Evolutionary conservation across 2,329 filamentous ascomycete genomes (phyloP).

Genomic region (Ascocoryne sarcoides): DNA sequence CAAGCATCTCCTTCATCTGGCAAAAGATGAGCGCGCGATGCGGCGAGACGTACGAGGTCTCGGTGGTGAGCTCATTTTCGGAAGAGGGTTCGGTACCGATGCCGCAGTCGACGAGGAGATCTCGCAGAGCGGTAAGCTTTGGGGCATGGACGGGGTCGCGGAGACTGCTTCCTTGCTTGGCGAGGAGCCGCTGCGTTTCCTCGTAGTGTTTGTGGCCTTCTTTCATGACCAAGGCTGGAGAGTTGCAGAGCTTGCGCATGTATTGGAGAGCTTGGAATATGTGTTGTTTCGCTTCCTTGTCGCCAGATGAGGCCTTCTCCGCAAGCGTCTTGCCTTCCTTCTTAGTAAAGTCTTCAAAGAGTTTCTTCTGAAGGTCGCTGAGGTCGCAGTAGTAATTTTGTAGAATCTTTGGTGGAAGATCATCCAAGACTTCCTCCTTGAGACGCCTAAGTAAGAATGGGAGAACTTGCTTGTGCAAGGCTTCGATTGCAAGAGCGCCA

Average conservation of each 20-base stretch:
- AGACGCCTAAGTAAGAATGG: slow-evolving; percentile 92
- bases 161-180: slow-evolving; percentile 69
- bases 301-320: slow-evolving; percentile 71
- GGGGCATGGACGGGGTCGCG: slow-evolving; percentile 84
- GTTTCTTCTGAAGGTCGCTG: slow-evolving; percentile 84
- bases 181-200: slow-evolving; percentile 72
- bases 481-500: slow-evolving; percentile 90
- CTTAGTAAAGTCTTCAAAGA: slow-evolving; percentile 94
- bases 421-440: slow-evolving; percentile 95
- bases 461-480: slow-evolving; percentile 95
- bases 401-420: slow-evolving; percentile 93
- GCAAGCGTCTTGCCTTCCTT: slow-evolving; percentile 85
- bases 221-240: slow-evolving; percentile 91
- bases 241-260: slow-evolving; percentile 99
- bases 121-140: slow-evolving; percentile 81
- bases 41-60: slow-evolving; percentile 78
- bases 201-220: slow-evolving; percentile 86
- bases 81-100: slow-evolving; percentile 62
- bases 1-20: slow-evolving; percentile 99
- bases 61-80: slow-evolving; percentile 47
- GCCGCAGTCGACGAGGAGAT: slow-evolving; percentile 95
- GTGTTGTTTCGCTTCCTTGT: slow-evolving; percentile 93
- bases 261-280: slow-evolving; percentile 99
- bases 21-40: slow-evolving; percentile 96
- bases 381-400: slow-evolving; percentile 99